phyloP scores from a whole-genome alignment of 2,329 filamentous ascomycete species.

The Neopestalotiopsis sp. region DNA sequence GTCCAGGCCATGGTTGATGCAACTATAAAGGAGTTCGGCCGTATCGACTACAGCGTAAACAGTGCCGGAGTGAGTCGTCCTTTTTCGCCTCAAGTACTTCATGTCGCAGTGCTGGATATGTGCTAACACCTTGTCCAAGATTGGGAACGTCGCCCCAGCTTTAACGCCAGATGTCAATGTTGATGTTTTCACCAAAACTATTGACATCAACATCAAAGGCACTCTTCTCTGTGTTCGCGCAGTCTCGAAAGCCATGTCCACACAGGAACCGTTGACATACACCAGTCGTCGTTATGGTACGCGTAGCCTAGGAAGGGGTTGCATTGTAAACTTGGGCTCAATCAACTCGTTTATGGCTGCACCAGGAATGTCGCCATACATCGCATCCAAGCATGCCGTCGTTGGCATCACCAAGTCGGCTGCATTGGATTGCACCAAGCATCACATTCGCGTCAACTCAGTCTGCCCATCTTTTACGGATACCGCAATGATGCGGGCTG shows the following conservation, averaged over 20 bases:
- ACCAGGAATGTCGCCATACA: neutral
- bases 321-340: neutral
- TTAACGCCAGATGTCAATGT: neutral
- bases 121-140: neutral
- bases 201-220: neutral
- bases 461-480: constrained; percentile 4
- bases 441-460: neutral
- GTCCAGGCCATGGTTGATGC: neutral
- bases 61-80: neutral
- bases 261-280: neutral
- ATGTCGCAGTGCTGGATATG: no score
- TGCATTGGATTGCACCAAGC: neutral
- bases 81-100: no score
- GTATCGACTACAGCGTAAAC: constrained; percentile 5
- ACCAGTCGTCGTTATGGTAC: neutral
- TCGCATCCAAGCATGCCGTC: neutral
- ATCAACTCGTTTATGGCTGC: neutral
- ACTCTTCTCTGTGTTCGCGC: neutral
- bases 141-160: neutral
- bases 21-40: neutral
- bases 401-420: neutral
- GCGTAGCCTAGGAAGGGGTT: neutral
- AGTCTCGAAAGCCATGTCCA: neutral
- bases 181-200: neutral
- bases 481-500: constrained; percentile 1